These are phyloP conservation scores for Euphrasia arctica DNA, from an alignment of 305 asterid species.

Conservation along the genomic window DNA sequence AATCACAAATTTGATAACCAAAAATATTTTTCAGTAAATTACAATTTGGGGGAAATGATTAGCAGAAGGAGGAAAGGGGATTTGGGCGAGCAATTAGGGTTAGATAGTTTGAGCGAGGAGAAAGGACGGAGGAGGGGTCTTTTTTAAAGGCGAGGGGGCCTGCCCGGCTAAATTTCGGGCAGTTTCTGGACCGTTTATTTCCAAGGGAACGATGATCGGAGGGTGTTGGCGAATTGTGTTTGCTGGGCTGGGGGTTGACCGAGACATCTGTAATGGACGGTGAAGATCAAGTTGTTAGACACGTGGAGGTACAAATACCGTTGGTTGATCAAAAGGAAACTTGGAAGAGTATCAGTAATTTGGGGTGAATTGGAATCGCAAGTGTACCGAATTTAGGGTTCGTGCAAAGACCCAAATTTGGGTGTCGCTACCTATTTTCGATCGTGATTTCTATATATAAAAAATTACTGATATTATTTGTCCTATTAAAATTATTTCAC, in stretches of 20 bases:
- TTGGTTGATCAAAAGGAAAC: constrained; percentile 21
- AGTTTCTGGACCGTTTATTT: constrained; percentile 36
- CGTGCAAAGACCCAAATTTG: not conserved
- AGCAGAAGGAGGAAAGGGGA: not conserved
- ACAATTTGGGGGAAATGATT: not conserved
- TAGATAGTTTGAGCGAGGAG: constrained; percentile 61
- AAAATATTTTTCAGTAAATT: not conserved
- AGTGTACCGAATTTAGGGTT: constrained; percentile 53
- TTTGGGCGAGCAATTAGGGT: constrained; percentile 35
- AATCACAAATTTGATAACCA: constrained; percentile 5
- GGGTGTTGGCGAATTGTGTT: constrained; percentile 30
- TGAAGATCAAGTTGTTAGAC: constrained; percentile 2
- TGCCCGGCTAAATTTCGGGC: constrained; percentile 69
- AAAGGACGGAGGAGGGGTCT: constrained; percentile 33
- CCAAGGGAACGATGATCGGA: constrained; percentile 27
- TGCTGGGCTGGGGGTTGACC: constrained; percentile 62
- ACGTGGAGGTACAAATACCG: constrained; percentile 32
- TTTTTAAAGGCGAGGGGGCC: constrained; percentile 82
- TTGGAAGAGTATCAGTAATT: constrained; percentile 20
- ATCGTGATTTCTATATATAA: too few relatives aligned
- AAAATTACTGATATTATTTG: too few relatives aligned
- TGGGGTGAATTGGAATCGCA: constrained; percentile 43
- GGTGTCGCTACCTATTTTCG: not conserved
- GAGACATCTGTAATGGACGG: constrained; percentile 48
- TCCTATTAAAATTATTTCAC: too few relatives aligned